A percentile compares a stretch with the other conserved stretches of the same genome.
phyloP scores from a whole-genome alignment of 2,329 filamentous ascomycete genomes.

The Aureobasidium sp. region DNA sequence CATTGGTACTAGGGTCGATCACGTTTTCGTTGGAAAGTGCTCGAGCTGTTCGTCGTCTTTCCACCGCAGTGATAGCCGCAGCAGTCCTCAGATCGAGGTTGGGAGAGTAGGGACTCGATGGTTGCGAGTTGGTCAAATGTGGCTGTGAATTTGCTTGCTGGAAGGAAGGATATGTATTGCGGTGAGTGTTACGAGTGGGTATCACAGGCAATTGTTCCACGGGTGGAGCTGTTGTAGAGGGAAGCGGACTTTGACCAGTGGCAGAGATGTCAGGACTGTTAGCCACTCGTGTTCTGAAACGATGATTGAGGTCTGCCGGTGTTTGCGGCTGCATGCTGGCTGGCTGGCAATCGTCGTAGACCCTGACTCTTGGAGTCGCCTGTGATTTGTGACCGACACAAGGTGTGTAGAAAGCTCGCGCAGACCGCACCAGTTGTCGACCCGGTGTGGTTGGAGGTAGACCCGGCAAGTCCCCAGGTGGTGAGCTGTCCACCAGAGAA shows the following conservation, averaged over 20 bases:
- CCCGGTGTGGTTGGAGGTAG: background rate
- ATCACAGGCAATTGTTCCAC: background rate
- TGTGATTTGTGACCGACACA: background rate
- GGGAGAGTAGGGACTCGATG: background rate
- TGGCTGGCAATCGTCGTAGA: conserved; percentile 27
- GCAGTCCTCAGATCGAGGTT: conserved; percentile 4
- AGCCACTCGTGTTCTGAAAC: background rate
- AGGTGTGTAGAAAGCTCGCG: background rate
- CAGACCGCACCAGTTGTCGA: background rate
- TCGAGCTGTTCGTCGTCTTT: background rate
- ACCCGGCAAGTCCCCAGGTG: background rate
- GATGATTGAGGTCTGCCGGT: conserved; percentile 24
- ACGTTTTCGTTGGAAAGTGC: conserved; percentile 20
- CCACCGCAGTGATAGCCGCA: background rate
- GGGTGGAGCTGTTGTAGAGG: background rate
- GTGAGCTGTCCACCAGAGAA: background rate
- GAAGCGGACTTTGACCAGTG: background rate
- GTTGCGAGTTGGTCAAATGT: background rate
- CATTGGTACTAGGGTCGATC: conserved; percentile 16
- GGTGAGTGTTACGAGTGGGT: conserved; percentile 2
- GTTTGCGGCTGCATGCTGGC: conserved; percentile 26
- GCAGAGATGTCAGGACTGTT: background rate
- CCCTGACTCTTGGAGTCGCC: conserved; percentile 18
- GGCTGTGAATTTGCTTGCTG: background rate
- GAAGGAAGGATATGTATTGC: conserved; percentile 16